Percentiles rank a stretch among this genome's conserved stretches.
These are phyloP conservation scores for Peniophora sp. DNA, from an alignment of 1,284 basidiomycete genomes.

Conservation along the genomic window DNA sequence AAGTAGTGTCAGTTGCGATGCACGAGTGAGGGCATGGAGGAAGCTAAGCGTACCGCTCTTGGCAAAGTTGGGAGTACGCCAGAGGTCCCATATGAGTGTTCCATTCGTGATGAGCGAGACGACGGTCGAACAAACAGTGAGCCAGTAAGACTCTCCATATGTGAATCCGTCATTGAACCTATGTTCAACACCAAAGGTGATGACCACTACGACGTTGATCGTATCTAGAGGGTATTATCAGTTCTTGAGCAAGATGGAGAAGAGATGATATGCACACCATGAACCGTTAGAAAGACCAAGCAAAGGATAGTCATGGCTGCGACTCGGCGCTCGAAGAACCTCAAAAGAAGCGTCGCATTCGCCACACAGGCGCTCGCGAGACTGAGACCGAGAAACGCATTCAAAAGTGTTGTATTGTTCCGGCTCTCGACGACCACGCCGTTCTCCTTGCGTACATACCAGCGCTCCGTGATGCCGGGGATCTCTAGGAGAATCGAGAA, in stretches of 20 bases:
- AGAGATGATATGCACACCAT: constrained; percentile 33
- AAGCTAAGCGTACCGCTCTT: constrained; percentile 58
- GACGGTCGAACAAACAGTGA: constrained; percentile 71
- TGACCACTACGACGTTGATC: constrained; percentile 61
- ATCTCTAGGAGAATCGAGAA: constrained; percentile 78
- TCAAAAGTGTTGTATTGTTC: constrained; percentile 50
- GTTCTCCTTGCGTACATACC: constrained; percentile 56
- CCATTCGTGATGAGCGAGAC: constrained; percentile 63
- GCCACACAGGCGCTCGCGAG: constrained; percentile 65
- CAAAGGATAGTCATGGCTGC: constrained; percentile 57
- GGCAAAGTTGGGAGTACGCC: constrained; percentile 56
- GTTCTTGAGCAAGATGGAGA: neutral
- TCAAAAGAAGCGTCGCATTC: constrained; percentile 57
- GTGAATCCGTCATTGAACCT: constrained; percentile 64
- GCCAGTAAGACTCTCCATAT: constrained; percentile 73
- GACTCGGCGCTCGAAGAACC: constrained; percentile 67
- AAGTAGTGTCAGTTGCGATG: neutral
- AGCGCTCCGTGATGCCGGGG: constrained; percentile 62
- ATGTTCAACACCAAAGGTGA: constrained; percentile 59
- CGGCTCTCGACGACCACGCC: constrained; percentile 38
- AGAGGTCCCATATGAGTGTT: constrained; percentile 58
- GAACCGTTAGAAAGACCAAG: constrained; percentile 55
- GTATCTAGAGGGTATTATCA: too few species aligned
- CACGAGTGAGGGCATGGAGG: neutral
- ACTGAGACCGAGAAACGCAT: constrained; percentile 59